phyloP scores from a whole-genome alignment of 164 flowering plant genomes.

The Houttuynia cordata region DNA sequence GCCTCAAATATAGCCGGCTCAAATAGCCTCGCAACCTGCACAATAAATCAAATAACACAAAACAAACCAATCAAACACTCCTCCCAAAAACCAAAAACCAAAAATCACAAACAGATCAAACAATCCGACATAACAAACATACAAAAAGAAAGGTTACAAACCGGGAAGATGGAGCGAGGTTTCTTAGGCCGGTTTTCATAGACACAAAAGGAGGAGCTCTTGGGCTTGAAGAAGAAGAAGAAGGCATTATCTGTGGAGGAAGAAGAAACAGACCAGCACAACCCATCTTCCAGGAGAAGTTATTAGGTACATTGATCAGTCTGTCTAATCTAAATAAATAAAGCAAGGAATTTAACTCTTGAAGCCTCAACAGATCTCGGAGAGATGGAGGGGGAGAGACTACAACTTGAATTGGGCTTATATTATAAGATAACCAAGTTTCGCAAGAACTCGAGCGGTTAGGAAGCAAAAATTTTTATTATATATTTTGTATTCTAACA shows the following conservation, averaged over 20 bases:
- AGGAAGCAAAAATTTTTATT: no score
- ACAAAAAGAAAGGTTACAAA: not conserved
- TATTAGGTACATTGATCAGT: no score
- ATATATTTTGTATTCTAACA: no score
- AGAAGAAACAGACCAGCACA: conserved; percentile 1
- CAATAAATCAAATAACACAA: conserved; percentile 5
- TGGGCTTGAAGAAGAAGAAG: not conserved
- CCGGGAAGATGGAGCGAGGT: conserved; percentile 9
- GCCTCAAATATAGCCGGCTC: conserved; percentile 90
- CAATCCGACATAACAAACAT: no score
- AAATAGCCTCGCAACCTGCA: conserved; percentile 74
- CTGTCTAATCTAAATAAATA: not conserved
- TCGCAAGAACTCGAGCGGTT: no score
- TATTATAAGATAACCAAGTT: no score
- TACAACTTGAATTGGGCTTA: no score
- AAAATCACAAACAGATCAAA: not conserved
- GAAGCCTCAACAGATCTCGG: no score
- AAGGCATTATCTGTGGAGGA: not conserved
- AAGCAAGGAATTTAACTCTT: not conserved
- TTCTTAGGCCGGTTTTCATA: not conserved
- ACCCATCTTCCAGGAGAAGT: conserved; percentile 5
- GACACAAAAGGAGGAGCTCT: not conserved
- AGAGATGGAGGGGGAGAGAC: not conserved
- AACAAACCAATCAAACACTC: not conserved
- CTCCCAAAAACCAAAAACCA: not conserved